Evolutionary conservation across 257 asterid species (phyloP).

Genomic region (Solanum paucissectum): DNA sequence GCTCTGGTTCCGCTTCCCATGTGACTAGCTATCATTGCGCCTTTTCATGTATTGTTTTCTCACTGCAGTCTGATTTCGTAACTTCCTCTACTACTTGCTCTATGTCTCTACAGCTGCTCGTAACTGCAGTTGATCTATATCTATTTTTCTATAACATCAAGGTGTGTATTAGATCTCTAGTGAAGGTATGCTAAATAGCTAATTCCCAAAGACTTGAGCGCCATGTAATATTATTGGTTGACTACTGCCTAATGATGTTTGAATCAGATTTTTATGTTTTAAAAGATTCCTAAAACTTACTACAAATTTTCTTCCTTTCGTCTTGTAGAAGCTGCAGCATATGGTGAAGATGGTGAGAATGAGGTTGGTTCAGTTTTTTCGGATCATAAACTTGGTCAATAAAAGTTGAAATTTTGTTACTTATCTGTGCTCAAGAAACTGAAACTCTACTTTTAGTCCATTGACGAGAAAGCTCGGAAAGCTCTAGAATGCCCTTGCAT

Average conservation of each 20-base stretch:
- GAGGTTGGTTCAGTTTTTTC: constrained; percentile 13
- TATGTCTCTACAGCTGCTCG: neutral
- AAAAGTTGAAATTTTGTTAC: neutral
- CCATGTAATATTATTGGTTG: neutral
- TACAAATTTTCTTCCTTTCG: neutral
- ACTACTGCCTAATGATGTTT: neutral
- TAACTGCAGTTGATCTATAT: constrained; percentile 4
- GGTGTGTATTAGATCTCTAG: neutral
- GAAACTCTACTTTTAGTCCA: constrained; percentile 18
- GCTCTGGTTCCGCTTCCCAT: neutral
- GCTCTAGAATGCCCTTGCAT: constrained; percentile 81
- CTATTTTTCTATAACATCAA: neutral
- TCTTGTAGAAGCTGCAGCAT: constrained; percentile 66
- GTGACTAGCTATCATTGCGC: neutral
- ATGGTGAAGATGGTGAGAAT: constrained; percentile 36
- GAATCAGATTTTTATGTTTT: neutral
- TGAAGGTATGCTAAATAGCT: neutral
- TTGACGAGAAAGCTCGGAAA: constrained; percentile 62
- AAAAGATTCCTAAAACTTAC: neutral
- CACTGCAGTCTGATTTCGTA: neutral
- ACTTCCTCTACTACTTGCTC: neutral
- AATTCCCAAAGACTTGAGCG: neutral
- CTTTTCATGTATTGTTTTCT: neutral
- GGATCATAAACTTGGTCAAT: neutral
- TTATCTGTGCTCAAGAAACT: neutral